phyloP scores from a whole-genome alignment of 2,329 filamentous ascomycete species.

The Chrysosporium keratinophilum region DNA sequence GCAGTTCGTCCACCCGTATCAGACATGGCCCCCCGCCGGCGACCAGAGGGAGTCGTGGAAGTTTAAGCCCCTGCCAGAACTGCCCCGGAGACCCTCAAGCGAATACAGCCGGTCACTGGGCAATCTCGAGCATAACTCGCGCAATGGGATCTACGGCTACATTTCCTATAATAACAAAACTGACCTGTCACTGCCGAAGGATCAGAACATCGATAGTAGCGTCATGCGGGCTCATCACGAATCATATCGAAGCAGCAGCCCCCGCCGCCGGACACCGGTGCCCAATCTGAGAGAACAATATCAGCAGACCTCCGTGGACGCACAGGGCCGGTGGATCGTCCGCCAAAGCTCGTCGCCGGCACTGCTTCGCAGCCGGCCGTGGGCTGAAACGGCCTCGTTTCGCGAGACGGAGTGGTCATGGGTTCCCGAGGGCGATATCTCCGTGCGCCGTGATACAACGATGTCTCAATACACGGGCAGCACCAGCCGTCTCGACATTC shows the following conservation, averaged over 20 bases:
- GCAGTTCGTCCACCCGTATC: constrained; percentile 15
- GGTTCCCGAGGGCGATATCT: neutral
- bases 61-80: constrained; percentile 4
- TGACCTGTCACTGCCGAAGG: neutral
- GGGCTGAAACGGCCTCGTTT: constrained; percentile 1
- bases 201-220: neutral
- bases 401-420: neutral
- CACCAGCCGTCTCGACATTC: neutral
- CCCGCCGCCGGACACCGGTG: neutral
- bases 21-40: neutral
- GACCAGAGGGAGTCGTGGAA: constrained; percentile 6
- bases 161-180: neutral
- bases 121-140: neutral
- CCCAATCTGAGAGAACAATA: neutral
- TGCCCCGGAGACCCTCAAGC: constrained; percentile 1
- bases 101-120: neutral
- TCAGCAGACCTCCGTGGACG: neutral
- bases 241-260: neutral
- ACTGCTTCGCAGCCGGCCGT: neutral
- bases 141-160: neutral
- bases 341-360: constrained; percentile 2
- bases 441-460: neutral
- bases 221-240: neutral
- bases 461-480: neutral
- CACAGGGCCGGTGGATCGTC: neutral